Base-by-base conservation (phyloP, 345 rosid genomes). In the Hypericum perforatum region DNA sequence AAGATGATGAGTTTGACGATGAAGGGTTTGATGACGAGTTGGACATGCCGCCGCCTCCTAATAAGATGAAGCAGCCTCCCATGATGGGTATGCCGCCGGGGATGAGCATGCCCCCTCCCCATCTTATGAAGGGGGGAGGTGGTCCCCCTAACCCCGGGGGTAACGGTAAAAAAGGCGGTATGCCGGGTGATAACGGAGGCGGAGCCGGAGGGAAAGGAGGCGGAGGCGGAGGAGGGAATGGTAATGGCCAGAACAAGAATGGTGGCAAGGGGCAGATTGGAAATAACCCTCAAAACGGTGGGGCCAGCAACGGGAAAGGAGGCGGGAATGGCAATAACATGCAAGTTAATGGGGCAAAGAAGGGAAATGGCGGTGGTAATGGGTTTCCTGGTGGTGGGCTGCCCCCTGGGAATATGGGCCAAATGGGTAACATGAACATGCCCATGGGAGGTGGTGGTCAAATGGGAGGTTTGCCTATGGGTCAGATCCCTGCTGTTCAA, bases 401-500 rank as follows among this genome's bases (percentile, higher is more conserved):
- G n/a, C 74, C 74, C 49, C 67, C 54, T 3, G 63, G 65, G 1
- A 65, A 51, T n/a, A 63, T 74, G 69, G 84, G 82, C 56, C 75
- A 51, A 54, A 64, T 74, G 77, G 63, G 78, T n/a, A 60, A 54
- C 16, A 15, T 66, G 57, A 38, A 43, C 51, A 66, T 76, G 40
- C 72, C 82, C 0, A 67, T 65, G 32, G 32, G n/a, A n/a, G n/a
- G n/a, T n/a, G n/a, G n/a, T n/a, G n/a, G 32, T 22, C 32, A 22
- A 4, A 22, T 22, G 32, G 32, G 32, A 22, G 32, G 32, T 22
- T 22, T 22, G 32, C 32, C 32, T 1, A 22, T 22, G 74, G 81
- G 71, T 53, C 85, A 65, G 58, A 73, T 77, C 51, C 77, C 78
- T 5, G 89, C 97, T 0, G 95, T 82, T 36, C 94, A 80, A 61